Evolutionary conservation across 2,329 filamentous ascomycete species (phyloP), one percentile per base, ranked within the genome.

Genomic region (Paraconiothyrium sp.): DNA sequence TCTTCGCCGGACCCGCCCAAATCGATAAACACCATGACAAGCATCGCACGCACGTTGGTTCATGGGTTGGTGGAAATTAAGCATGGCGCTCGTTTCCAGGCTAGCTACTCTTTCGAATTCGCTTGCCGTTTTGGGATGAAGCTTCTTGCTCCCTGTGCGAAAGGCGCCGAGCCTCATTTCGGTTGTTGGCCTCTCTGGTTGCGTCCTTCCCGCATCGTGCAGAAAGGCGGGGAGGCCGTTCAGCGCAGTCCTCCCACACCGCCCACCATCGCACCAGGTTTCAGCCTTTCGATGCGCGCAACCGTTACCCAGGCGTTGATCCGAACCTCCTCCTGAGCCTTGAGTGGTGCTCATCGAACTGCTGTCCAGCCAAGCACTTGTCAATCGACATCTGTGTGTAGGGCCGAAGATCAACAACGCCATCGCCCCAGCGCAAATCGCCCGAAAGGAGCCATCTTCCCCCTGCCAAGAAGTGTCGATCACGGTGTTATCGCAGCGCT

Each of bases 161-260:
- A 61, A 51, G 46, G 39, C 60, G 60, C 41, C 52, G 54, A 61
- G 47, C 59, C 67, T 72, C 67, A 72, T 73, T 71, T 72, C 70
- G 69, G 63, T 60, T 57, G 60, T 60, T 60, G 34, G 59, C 62
- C 59, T 59, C 60, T 49, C 51, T 46, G 35, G 22, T 43, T 39
- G 30, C 30, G 34, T 41, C 34, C 11, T 51, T 48, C 41, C 51
- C 52, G 48, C 39, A 35, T 39, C 16, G 39, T 48, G 34, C 61
- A 39, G 56, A 57, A 61, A 57, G 44, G 44, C 37, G 58, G 59
- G 37, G 49, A 37, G 54, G 58, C 58, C 54, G 44, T 48, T 57
- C 46, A 55, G 11, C 50, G 39, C 57, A 24, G 9, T 44, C 14
- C 13, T 55, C 9, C 27, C 39, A 46, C 39, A 41, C 39, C 37